These are phyloP conservation scores for Lantana camara DNA, from an alignment of 257 asterid genomes.

Conservation along the genomic window DNA sequence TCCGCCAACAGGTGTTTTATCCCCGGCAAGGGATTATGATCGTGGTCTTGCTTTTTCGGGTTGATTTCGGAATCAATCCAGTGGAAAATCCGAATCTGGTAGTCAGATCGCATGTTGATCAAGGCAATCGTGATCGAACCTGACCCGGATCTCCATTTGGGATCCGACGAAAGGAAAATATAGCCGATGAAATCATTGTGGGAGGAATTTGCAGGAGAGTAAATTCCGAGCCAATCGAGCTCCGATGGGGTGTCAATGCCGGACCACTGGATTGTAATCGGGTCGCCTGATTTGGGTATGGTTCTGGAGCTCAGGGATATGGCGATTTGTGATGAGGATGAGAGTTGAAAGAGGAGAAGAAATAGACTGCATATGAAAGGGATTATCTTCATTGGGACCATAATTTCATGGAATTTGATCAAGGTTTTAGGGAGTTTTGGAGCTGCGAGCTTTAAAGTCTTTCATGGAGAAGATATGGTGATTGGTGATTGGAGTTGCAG, in stretches of 20 bases:
- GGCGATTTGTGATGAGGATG: constrained; percentile 43
- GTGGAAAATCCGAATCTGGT: constrained; percentile 84
- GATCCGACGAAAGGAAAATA: constrained; percentile 61
- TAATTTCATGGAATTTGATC: constrained; percentile 17
- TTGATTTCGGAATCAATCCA: constrained; percentile 75
- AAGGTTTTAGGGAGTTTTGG: neutral
- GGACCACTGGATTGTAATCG: constrained; percentile 65
- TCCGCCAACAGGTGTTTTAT: constrained; percentile 67
- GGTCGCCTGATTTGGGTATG: constrained; percentile 66
- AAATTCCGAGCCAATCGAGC: constrained; percentile 93
- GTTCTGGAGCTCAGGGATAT: constrained; percentile 50
- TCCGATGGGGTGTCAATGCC: constrained; percentile 63
- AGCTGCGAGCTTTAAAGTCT: neutral
- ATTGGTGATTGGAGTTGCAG: neutral
- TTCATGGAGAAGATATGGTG: neutral
- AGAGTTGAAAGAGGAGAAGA: constrained; percentile 28
- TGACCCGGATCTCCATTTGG: constrained; percentile 79
- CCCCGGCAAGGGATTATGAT: constrained; percentile 84
- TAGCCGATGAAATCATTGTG: constrained; percentile 72
- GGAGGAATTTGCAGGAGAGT: constrained; percentile 69
- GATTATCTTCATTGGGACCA: constrained; percentile 31
- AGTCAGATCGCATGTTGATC: constrained; percentile 68
- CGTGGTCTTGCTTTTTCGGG: constrained; percentile 69
- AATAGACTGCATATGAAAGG: constrained; percentile 18
- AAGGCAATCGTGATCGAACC: constrained; percentile 74